These are phyloP conservation scores for Astrothelium macrocarpum DNA, from an alignment of 495 filamentous ascomycete genomes.

Conservation along the genomic window DNA sequence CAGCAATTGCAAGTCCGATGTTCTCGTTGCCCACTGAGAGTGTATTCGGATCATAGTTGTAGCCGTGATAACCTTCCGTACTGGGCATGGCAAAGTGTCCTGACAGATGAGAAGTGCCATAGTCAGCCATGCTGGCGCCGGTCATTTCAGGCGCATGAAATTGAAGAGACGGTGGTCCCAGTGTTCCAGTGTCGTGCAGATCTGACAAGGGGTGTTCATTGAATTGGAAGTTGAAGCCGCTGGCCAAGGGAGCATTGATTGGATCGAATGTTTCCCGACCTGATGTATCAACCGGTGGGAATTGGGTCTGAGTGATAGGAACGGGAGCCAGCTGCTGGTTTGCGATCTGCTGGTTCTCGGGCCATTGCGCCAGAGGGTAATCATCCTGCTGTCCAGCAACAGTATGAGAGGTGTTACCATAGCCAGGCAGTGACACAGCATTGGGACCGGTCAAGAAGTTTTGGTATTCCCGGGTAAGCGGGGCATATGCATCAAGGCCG, in stretches of 20 bases:
- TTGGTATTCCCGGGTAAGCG: neutral
- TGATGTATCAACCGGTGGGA: neutral
- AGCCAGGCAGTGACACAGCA: neutral
- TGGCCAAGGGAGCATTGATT: neutral
- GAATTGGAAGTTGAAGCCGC: conserved; percentile 1
- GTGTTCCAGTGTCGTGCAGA: neutral
- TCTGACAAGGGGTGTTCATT: neutral
- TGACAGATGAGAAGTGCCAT: neutral
- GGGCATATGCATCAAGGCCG: neutral
- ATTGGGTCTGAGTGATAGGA: neutral
- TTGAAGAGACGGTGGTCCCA: neutral
- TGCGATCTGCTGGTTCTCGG: neutral
- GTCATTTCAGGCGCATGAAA: neutral
- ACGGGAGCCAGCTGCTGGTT: neutral
- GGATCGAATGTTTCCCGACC: neutral
- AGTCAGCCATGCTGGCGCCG: neutral
- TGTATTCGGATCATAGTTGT: neutral
- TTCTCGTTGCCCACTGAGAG: neutral
- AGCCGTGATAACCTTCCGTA: conserved; percentile 1
- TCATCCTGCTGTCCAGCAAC: neutral
- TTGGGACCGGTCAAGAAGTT: neutral
- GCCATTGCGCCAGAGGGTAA: neutral
- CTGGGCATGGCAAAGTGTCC: conserved; percentile 1
- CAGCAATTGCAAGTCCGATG: conserved; percentile 1
- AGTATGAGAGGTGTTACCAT: neutral